Conservation (phyloP, 23 red algal genomes). For the Gracilaria gracilis region DNA sequence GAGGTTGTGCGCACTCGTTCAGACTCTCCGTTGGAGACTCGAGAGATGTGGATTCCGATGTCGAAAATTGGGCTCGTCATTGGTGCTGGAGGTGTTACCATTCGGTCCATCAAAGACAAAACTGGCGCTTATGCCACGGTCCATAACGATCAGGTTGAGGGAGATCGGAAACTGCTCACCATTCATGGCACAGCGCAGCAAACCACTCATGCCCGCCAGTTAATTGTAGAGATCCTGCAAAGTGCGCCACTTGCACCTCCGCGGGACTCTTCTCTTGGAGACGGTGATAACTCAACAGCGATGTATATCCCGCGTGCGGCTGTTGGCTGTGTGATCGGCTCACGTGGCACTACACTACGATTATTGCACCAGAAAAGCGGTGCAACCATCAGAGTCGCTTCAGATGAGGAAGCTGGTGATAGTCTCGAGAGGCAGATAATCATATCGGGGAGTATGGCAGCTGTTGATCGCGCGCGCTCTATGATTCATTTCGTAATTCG, state of each 20-base stretch:
- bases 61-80: constrained; percentile 83
- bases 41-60: constrained; percentile 85
- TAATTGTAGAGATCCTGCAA: constrained; percentile 75
- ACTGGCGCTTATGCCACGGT: constrained; percentile 71
- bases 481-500: constrained; percentile 70
- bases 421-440: constrained; percentile 71
- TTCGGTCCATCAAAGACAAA: constrained; percentile 77
- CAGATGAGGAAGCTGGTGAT: constrained; percentile 66
- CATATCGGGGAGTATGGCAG: constrained; percentile 50
- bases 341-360: constrained; percentile 66
- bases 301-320: constrained; percentile 67
- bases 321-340: constrained; percentile 82
- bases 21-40: constrained; percentile 9
- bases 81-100: constrained; percentile 68
- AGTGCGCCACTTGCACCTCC: neutral
- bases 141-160: constrained; percentile 72
- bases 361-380: constrained; percentile 68
- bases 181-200: constrained; percentile 57
- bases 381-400: constrained; percentile 68
- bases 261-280: neutral
- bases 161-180: constrained; percentile 75
- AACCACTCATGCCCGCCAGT: constrained; percentile 35
- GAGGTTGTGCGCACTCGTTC: constrained; percentile 46
- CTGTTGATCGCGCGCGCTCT: constrained; percentile 62
- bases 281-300: constrained; percentile 25